phyloP scores from a whole-genome alignment of 225 moss, liverwort and hornwort species.

The Bryoerythrophyllum caledonicum region DNA sequence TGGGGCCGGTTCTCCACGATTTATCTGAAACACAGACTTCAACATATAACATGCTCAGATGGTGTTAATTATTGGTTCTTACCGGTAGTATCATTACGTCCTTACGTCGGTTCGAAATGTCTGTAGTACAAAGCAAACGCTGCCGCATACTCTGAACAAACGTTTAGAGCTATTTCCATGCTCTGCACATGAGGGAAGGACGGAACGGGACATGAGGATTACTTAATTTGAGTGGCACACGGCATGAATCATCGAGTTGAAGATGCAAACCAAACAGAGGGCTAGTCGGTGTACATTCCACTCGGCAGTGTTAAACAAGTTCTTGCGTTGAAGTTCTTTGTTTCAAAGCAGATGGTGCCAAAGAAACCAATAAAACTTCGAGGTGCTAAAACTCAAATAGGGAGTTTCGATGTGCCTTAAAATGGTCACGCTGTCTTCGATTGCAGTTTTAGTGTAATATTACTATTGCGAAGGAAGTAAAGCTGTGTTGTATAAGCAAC shows the following conservation, averaged over 20 bases:
- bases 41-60: background rate
- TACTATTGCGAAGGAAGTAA: background rate
- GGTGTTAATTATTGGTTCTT: background rate
- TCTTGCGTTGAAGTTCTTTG: background rate
- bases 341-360: background rate
- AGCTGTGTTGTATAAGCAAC: background rate
- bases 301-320: background rate
- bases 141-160: background rate
- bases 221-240: background rate
- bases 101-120: background rate
- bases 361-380: background rate
- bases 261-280: background rate
- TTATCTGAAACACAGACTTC: background rate
- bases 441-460: slow-evolving; percentile 1
- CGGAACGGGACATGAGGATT: background rate
- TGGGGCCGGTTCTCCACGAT: background rate
- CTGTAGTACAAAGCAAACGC: background rate
- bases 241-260: background rate
- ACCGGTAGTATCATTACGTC: background rate
- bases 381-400: background rate
- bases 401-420: background rate
- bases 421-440: background rate
- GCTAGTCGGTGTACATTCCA: background rate
- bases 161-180: background rate
- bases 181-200: background rate